phyloP scores from a whole-genome alignment of 2,329 filamentous ascomycete genomes.

The Pseudomassariella vexata region DNA sequence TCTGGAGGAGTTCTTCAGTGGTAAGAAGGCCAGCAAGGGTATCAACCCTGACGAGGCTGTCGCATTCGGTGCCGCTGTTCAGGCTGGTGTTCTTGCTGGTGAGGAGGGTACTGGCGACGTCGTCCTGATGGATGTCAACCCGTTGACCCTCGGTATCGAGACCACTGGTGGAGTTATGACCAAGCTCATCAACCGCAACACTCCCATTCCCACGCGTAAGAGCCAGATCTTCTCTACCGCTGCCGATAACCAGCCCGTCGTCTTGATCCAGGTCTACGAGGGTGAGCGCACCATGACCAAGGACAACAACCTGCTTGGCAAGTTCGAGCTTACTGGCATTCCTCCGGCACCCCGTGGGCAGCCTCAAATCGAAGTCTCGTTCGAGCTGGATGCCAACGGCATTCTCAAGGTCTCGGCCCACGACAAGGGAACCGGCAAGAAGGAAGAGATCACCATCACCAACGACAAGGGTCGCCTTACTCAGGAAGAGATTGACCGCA shows the following conservation, averaged over 20 bases:
- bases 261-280: constrained; percentile 93
- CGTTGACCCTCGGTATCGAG: constrained; percentile 92
- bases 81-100: constrained; percentile 90
- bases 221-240: constrained; percentile 97
- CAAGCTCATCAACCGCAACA: constrained; percentile 92
- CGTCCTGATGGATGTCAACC: constrained; percentile 97
- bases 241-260: constrained; percentile 92
- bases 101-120: constrained; percentile 75
- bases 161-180: constrained; percentile 98
- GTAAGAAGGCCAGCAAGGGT: constrained; percentile 98
- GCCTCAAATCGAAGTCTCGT: constrained; percentile 96
- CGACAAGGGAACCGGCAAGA: constrained; percentile 98
- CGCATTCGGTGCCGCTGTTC: constrained; percentile 93
- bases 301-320: constrained; percentile 95
- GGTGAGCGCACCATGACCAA: constrained; percentile 92
- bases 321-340: constrained; percentile 96
- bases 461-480: constrained; percentile 98
- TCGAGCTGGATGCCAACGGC: constrained; percentile 97
- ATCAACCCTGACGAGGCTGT: constrained; percentile 99
- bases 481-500: constrained; percentile 96
- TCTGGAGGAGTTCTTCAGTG: constrained; percentile 90
- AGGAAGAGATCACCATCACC: constrained; percentile 96
- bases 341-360: constrained; percentile 92
- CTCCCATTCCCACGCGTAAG: constrained; percentile 91
- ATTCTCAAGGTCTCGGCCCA: constrained; percentile 94